Conservation (phyloP, 2,329 filamentous ascomycete genomes). For the Metarhizium sp. region DNA sequence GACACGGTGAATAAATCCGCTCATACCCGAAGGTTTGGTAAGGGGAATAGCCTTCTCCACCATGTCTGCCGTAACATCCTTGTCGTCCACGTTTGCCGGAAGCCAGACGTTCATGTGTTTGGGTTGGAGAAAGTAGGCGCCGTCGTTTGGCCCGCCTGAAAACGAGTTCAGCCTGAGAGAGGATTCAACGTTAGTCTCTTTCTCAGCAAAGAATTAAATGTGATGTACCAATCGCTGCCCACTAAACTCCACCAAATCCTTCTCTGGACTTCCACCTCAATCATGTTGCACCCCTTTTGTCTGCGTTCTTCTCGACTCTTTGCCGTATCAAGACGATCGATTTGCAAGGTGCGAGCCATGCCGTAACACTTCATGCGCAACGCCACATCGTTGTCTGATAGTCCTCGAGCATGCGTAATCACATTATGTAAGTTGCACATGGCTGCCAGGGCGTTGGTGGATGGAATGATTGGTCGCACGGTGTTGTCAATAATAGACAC, state of each 20-base stretch:
- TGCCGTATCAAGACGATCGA: conserved; percentile 4
- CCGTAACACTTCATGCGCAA: conserved; percentile 1
- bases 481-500: conserved; percentile 1
- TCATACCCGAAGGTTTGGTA: conserved; percentile 3
- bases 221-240: conserved; percentile 5
- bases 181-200: neutral
- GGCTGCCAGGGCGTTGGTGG: conserved; percentile 2
- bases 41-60: neutral
- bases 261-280: conserved; percentile 6
- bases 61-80: neutral
- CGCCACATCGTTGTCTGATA: conserved; percentile 2
- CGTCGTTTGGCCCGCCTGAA: conserved; percentile 6
- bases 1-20: conserved; percentile 3
- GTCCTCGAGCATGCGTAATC: neutral
- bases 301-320: conserved; percentile 1
- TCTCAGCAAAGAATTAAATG: neutral
- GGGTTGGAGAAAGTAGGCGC: conserved; percentile 5
- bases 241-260: conserved; percentile 8
- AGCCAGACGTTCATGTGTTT: conserved; percentile 7
- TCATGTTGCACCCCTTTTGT: neutral
- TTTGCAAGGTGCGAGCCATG: conserved; percentile 4
- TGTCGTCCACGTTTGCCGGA: conserved; percentile 5
- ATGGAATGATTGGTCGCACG: conserved; percentile 1
- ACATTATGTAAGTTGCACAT: conserved; percentile 1
- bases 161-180: conserved; percentile 3